phyloP scores from a whole-genome alignment of 2,329 filamentous ascomycete genomes.

The Penicillium palitans region DNA sequence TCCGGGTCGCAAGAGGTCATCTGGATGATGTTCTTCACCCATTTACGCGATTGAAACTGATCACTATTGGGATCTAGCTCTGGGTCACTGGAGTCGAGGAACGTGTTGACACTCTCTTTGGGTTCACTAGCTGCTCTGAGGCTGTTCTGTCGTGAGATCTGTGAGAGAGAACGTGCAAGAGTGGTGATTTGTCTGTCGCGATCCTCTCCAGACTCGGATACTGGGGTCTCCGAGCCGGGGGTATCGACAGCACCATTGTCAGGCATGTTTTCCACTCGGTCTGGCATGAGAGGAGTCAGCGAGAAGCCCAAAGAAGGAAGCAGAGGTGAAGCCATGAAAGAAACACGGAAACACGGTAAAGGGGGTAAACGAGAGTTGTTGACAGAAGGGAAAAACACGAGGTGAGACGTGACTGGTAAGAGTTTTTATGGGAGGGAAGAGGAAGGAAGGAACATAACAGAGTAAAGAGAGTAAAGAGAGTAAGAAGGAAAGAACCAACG shows the following conservation, averaged over 20 bases:
- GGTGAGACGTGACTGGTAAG: neutral
- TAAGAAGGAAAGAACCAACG: neutral
- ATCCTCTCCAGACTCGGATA: constrained; percentile 24
- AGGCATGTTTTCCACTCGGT: neutral
- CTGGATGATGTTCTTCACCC: constrained; percentile 45
- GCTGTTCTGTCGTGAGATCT: constrained; percentile 29
- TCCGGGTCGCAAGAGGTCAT: constrained; percentile 35
- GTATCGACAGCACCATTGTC: neutral
- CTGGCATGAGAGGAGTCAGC: neutral
- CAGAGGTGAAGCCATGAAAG: neutral
- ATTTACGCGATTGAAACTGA: constrained; percentile 46
- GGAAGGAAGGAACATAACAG: neutral
- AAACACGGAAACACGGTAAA: neutral
- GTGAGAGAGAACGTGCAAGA: constrained; percentile 35
- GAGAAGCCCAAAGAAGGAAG: constrained; percentile 6
- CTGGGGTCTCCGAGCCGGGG: neutral
- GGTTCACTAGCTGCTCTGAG: neutral
- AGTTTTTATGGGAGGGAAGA: neutral
- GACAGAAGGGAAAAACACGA: neutral
- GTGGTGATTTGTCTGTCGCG: constrained; percentile 29
- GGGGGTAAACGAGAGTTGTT: neutral
- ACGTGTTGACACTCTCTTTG: constrained; percentile 35
- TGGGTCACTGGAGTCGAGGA: constrained; percentile 36
- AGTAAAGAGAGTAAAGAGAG: neutral
- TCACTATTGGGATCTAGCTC: constrained; percentile 45